phyloP scores from a whole-genome alignment of 257 asterid species.

The Plantago ovata region DNA sequence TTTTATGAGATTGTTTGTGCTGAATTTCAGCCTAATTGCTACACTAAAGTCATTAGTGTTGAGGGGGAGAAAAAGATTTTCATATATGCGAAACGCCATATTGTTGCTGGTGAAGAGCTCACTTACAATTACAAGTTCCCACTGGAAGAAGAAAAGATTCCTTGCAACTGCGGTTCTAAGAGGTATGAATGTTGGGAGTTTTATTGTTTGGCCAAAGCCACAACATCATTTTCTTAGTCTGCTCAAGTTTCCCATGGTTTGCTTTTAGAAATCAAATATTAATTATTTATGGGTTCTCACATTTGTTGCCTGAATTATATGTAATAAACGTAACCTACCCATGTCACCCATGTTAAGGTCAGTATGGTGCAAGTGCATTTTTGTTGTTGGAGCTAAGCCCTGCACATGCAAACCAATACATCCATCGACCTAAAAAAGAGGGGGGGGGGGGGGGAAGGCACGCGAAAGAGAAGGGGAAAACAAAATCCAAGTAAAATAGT shows the following conservation, averaged over 20 bases:
- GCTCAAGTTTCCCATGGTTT: background rate
- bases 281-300: too few species aligned
- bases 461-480: too few species aligned
- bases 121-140: slow-evolving; percentile 96
- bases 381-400: too few species aligned
- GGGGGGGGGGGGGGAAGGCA: too few species aligned
- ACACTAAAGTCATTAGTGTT: slow-evolving; percentile 93
- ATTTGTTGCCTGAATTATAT: too few species aligned
- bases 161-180: slow-evolving; percentile 93
- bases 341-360: too few species aligned
- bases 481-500: too few species aligned
- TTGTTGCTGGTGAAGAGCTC: slow-evolving; percentile 91
- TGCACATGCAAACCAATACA: too few species aligned
- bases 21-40: slow-evolving; percentile 90
- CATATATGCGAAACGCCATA: slow-evolving; percentile 93
- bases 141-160: slow-evolving; percentile 93
- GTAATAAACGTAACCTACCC: too few species aligned
- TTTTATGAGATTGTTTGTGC: slow-evolving; percentile 19
- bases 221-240: background rate
- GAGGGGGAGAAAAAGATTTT: slow-evolving; percentile 97
- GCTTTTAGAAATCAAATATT: slow-evolving; percentile 3
- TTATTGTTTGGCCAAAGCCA: slow-evolving; percentile 8
- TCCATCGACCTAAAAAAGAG: too few species aligned
- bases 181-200: slow-evolving; percentile 40
- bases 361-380: too few species aligned